Conservation (phyloP, 2,329 filamentous ascomycete genomes). For the Colletotrichum caudatum region DNA sequence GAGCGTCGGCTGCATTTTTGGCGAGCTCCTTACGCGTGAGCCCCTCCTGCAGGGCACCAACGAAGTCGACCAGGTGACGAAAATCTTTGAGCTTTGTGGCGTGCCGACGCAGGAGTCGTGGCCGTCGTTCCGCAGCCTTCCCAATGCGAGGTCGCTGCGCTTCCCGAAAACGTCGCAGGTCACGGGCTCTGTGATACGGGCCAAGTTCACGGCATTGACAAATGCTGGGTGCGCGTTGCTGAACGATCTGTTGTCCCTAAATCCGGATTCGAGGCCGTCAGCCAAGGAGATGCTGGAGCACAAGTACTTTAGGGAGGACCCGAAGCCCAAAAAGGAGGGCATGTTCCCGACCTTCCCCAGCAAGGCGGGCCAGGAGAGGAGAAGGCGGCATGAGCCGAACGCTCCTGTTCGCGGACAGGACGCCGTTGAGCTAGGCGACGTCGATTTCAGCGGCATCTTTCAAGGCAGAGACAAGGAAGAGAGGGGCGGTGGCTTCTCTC, state of each 20-base stretch:
- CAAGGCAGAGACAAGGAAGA: conserved; percentile 74
- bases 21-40: conserved; percentile 85
- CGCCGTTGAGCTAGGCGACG: conserved; percentile 64
- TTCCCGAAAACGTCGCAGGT: conserved; percentile 65
- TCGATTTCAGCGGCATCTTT: conserved; percentile 80
- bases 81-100: conserved; percentile 91
- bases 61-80: conserved; percentile 89
- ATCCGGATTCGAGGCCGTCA: conserved; percentile 78
- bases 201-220: conserved; percentile 86
- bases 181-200: conserved; percentile 70
- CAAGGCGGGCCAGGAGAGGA: conserved; percentile 90
- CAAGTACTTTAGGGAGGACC: conserved; percentile 89
- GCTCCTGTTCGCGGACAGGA: conserved; percentile 83
- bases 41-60: conserved; percentile 89
- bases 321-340: conserved; percentile 87
- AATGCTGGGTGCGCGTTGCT: conserved; percentile 79
- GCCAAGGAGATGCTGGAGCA: conserved; percentile 82
- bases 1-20: conserved; percentile 96
- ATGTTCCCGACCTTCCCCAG: conserved; percentile 98
- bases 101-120: conserved; percentile 85
- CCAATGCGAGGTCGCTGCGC: conserved; percentile 84
- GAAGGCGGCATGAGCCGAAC: conserved; percentile 78
- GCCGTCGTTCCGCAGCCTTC: conserved; percentile 88
- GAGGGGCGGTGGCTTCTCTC: conserved; percentile 72
- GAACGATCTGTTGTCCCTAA: conserved; percentile 75